Evolutionary conservation across 495 filamentous ascomycete species (phyloP).

Genomic region (Penicillium desertorum): DNA sequence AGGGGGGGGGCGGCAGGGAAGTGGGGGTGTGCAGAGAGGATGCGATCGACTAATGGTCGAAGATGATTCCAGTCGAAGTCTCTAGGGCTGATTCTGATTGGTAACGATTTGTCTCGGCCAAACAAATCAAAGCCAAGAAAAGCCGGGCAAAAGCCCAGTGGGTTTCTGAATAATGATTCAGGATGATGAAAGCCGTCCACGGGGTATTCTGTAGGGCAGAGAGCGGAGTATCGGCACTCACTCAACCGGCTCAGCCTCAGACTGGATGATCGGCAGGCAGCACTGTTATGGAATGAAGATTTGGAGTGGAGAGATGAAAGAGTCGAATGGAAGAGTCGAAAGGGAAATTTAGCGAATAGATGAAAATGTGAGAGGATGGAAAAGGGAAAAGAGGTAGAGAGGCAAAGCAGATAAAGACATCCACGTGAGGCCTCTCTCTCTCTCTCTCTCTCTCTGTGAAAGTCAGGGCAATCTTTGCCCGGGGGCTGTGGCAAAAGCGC

Average conservation of each 20-base stretch:
- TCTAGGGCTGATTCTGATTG: slow-evolving; percentile 17
- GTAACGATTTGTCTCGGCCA: slow-evolving; percentile 13
- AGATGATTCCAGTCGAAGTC: slow-evolving; percentile 13
- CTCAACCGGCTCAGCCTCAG: slow-evolving; percentile 5
- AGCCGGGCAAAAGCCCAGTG: slow-evolving; percentile 1
- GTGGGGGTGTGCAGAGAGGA: slow-evolving; percentile 25
- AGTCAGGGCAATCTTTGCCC: not conserved
- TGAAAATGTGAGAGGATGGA: not conserved
- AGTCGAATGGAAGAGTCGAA: slow-evolving; percentile 1
- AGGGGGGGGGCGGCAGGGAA: slow-evolving; percentile 26
- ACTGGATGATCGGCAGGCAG: slow-evolving; percentile 13
- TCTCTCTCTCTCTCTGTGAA: too few species aligned
- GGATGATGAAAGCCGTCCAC: slow-evolving; percentile 9
- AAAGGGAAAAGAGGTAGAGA: not conserved
- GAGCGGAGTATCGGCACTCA: slow-evolving; percentile 1
- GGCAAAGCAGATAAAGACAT: not conserved
- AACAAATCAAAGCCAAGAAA: slow-evolving; percentile 19
- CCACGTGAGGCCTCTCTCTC: slow-evolving; percentile 20
- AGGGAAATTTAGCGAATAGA: not conserved
- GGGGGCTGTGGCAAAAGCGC: slow-evolving; percentile 6
- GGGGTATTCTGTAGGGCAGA: slow-evolving; percentile 9
- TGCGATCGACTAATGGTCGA: slow-evolving; percentile 26
- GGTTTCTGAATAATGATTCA: slow-evolving; percentile 15
- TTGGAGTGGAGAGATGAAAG: not conserved
- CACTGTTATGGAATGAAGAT: not conserved